Conservation (phyloP, 192 early-diverging fungal species). For the Coemansia sp. region DNA sequence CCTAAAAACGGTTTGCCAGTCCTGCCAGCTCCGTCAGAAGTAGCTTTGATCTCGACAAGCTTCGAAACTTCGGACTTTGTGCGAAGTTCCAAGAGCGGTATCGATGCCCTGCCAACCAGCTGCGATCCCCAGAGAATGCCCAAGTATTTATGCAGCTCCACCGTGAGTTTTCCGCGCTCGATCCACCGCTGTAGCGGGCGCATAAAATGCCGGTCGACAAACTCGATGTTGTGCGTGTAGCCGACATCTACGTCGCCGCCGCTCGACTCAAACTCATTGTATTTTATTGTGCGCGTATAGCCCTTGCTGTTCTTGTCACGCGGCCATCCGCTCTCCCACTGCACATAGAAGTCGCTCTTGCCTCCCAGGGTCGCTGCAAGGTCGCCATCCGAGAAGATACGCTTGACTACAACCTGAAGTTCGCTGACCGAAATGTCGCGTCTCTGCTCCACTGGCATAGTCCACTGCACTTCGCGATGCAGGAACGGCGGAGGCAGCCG, state of each 20-base stretch:
- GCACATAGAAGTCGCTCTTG: slow-evolving; percentile 34
- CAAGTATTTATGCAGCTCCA: slow-evolving; percentile 51
- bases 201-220: slow-evolving; percentile 34
- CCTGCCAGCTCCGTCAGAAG: slow-evolving; percentile 13
- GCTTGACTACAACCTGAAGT: slow-evolving; percentile 35
- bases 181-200: slow-evolving; percentile 45
- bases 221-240: slow-evolving; percentile 24
- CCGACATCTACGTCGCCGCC: slow-evolving; percentile 21
- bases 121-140: slow-evolving; percentile 51
- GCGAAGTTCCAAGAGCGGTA: slow-evolving; percentile 47
- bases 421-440: slow-evolving; percentile 44
- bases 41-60: slow-evolving; percentile 32
- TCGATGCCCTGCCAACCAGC: slow-evolving; percentile 38
- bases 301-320: slow-evolving; percentile 31
- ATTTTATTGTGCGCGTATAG: slow-evolving; percentile 38
- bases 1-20: slow-evolving; percentile 29
- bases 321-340: slow-evolving; percentile 48
- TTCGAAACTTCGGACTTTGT: slow-evolving; percentile 27
- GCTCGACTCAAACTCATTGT: slow-evolving; percentile 38
- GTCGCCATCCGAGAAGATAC: slow-evolving; percentile 42
- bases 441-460: slow-evolving; percentile 35
- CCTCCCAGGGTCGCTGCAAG: slow-evolving; percentile 41
- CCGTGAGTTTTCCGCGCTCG: slow-evolving; percentile 35
- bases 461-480: slow-evolving; percentile 39
- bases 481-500: slow-evolving; percentile 29